Conservation (phyloP, 768 basidiomycete genomes). For the Hirschioporus abietinus region DNA sequence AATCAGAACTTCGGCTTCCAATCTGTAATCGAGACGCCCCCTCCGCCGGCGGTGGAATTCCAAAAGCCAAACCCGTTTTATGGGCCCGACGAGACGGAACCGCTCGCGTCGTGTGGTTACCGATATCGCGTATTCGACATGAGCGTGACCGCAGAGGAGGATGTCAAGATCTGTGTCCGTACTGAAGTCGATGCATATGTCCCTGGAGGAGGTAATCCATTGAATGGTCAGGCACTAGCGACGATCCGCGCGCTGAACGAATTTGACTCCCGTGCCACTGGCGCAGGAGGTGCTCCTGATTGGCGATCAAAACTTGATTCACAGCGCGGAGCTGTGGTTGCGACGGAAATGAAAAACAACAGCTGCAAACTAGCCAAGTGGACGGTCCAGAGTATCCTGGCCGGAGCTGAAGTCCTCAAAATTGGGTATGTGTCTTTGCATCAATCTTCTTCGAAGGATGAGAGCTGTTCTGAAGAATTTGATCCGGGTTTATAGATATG, state of each 20-base stretch:
- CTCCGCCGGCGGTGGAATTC: constrained; percentile 65
- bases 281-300: constrained; percentile 94
- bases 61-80: constrained; percentile 95
- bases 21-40: constrained; percentile 69
- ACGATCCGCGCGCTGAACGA: constrained; percentile 96
- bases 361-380: constrained; percentile 96
- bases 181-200: constrained; percentile 94
- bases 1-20: constrained; percentile 99
- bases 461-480: constrained; percentile 6
- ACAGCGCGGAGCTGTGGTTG: constrained; percentile 95
- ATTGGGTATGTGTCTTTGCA: constrained; percentile 69
- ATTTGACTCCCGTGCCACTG: constrained; percentile 86
- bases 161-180: constrained; percentile 84
- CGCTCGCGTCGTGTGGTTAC: constrained; percentile 93
- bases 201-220: constrained; percentile 54
- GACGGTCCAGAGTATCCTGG: constrained; percentile 92
- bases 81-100: constrained; percentile 87
- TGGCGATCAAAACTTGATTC: constrained; percentile 97
- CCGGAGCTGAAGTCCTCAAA: constrained; percentile 95
- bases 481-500: constrained; percentile 55
- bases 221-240: constrained; percentile 70
- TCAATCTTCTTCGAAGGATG: not conserved
- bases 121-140: constrained; percentile 95
- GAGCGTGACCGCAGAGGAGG: constrained; percentile 85
- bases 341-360: constrained; percentile 99